Evolutionary conservation across 164 flowering plant species (phyloP), one percentile per base, ranked within the genome.

Genomic region (Chloranthus sessilifolius): DNA sequence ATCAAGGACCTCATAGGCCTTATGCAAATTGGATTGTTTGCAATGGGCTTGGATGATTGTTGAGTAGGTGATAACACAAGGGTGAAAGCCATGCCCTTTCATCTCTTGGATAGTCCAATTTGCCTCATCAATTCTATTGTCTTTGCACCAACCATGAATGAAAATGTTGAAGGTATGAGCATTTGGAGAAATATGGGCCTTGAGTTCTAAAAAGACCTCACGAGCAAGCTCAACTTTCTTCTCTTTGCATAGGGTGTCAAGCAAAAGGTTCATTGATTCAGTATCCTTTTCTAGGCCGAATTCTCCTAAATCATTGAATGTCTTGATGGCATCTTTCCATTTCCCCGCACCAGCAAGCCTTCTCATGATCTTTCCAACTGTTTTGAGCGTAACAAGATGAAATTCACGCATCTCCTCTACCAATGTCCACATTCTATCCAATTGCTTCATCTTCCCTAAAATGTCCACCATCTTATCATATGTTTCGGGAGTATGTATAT

Each of bases 71-170:
- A 85, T 83, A 20, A 78, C 91, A 58, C 80, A 81, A 40, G 96
- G 94, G 26, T 30, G 61, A 58, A 59, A 72, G 3, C 94, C 94
- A 37, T 62, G 58, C 0, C 94, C 96, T 45, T 76, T 85, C 94
- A 88, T 88, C 46, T 88, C 96, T 52, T 85, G 77, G 39, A 88
- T 66, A 3, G 92, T 80, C 94, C 96, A 88, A 19, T 76, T 57
- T 6, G 91, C 91, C 67, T 88, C 96, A 31, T 88, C 91, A 34
- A 78, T 74, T 52, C 59, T 58, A 5, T 58, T 58, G 28, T 43
- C 43, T 15, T 52, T 58, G 59, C 63, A 64, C 68, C 68, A 64
- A 43, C 63, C 63, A 53, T 64, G 63, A 17, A 64, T 42, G 34
- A 64, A 64, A 53, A 64, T 64, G 35, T 58, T 64, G 28, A 64